Conservation (phyloP, 768 basidiomycete genomes). For the Termitomyces eurrhizus region DNA sequence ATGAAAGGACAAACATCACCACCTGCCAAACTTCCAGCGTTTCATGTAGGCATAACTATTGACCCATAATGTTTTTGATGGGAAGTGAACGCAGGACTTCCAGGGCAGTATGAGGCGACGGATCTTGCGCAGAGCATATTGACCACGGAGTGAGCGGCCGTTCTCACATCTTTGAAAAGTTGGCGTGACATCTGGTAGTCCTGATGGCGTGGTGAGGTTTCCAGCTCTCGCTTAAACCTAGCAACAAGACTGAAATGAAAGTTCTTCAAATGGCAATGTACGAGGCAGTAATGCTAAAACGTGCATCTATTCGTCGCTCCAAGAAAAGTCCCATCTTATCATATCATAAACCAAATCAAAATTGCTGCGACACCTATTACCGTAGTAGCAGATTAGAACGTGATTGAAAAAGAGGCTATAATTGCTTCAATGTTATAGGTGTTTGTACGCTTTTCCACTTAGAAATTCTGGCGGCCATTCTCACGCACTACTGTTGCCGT, state of each 20-base stretch:
- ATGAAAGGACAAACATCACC: conserved; percentile 10
- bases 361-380: conserved; percentile 6
- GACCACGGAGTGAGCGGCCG: not conserved
- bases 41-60: too few species aligned
- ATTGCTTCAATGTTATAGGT: conserved; percentile 10
- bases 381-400: not conserved
- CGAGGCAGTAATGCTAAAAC: conserved; percentile 13
- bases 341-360: conserved; percentile 7
- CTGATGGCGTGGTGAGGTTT: conserved; percentile 10
- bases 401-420: conserved; percentile 5
- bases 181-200: conserved; percentile 4
- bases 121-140: not conserved
- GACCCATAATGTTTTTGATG: too few species aligned
- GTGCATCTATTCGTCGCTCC: conserved; percentile 9
- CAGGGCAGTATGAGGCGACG: conserved; percentile 11
- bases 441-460: not conserved
- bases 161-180: conserved; percentile 8
- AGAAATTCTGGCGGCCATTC: too few species aligned
- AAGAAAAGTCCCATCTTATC: conserved; percentile 6
- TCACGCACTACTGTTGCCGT: too few species aligned
- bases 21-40: conserved; percentile 7
- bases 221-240: conserved; percentile 13
- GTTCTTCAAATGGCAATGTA: conserved; percentile 7
- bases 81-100: conserved; percentile 12
- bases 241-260: conserved; percentile 5